Base-by-base conservation (phyloP, 352 stramenopile genomes). In the Pythium sp. region DNA sequence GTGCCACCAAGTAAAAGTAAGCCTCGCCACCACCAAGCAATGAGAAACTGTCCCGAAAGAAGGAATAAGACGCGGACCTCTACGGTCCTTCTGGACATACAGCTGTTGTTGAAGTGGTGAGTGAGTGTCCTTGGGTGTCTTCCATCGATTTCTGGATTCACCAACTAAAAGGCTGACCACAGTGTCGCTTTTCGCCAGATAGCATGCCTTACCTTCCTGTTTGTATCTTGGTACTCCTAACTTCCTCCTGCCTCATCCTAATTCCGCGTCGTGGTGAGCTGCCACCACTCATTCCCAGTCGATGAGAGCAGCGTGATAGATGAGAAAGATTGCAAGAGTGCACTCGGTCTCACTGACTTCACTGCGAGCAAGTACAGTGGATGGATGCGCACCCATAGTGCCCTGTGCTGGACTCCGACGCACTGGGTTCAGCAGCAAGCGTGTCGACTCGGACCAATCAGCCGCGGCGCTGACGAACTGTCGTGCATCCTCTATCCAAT, bases 371-470 rank as follows among this genome's bases (percentile, higher is more conserved):
- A 46, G 38, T 46, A 14, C 38, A 46, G 38, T 18, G 38, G 38
- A 46, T 46, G 34, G 34, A 18, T 43, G 38, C 12, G 38, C 38
- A 46, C 38, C 38, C 12, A 7, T 46, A 12, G 38, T 46, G 14
- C 38, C 12, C 15, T 20, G 38, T 14, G 12, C 38, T 46, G 38
- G 38, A 46, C 38, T 32, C 38, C 12, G 38, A 46, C 4, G 12
- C 38, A 20, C 15, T 58, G 51, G 24, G 51, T 58, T 58, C 51
- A 58, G 51, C 51, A 36, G 8, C 28, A 30, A 18, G 24, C 51
- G 24, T 36, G 51, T 34, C 11, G 51, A 36, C 51, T 58, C 51
- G 51, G 36, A 5, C 51, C 51, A 58, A 58, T 58, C 7, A 58
- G 24, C 28, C 24, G 4, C 3, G 3, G 51, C 14, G 24, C 2